Evolutionary conservation across 208 protist species (phyloP).

Genomic region (Leishmania major): DNA sequence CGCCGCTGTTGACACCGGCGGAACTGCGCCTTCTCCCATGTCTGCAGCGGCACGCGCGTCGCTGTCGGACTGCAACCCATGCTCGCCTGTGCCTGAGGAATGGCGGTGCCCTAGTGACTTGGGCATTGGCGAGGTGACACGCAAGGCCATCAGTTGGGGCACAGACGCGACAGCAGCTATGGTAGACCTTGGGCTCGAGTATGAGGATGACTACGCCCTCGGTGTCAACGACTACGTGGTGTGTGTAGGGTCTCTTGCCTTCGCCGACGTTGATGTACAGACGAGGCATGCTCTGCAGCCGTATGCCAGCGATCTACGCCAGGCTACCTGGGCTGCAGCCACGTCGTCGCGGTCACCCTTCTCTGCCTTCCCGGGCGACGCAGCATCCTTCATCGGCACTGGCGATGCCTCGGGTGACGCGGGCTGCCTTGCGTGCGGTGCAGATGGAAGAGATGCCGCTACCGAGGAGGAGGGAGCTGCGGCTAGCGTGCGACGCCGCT

Average conservation of each 20-base stretch:
- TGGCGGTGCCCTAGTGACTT: neutral
- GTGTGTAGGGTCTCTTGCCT: conserved; percentile 46
- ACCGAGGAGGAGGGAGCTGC: neutral
- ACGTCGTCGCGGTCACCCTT: conserved; percentile 3
- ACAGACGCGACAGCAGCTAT: neutral
- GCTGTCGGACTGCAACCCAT: neutral
- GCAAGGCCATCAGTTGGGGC: neutral
- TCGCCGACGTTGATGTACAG: conserved; percentile 43
- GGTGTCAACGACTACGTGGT: conserved; percentile 62
- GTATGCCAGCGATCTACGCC: conserved; percentile 9
- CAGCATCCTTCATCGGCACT: neutral
- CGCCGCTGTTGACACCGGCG: neutral
- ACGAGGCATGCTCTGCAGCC: conserved; percentile 11
- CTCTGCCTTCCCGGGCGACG: neutral
- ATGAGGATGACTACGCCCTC: conserved; percentile 1
- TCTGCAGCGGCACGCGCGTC: neutral
- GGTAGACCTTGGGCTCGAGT: neutral
- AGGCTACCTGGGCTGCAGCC: conserved; percentile 19
- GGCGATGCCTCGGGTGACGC: neutral
- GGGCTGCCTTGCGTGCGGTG: neutral
- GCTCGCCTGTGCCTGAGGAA: neutral
- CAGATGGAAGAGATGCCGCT: neutral
- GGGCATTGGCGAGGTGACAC: too few relatives aligned
- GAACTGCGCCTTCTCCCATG: neutral
- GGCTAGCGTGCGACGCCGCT: neutral